A percentile compares a stretch with the other conserved stretches of the same genome.
Evolutionary conservation across 139 green algal species (phyloP).

Genomic region (Chlamydomonas applanata): DNA sequence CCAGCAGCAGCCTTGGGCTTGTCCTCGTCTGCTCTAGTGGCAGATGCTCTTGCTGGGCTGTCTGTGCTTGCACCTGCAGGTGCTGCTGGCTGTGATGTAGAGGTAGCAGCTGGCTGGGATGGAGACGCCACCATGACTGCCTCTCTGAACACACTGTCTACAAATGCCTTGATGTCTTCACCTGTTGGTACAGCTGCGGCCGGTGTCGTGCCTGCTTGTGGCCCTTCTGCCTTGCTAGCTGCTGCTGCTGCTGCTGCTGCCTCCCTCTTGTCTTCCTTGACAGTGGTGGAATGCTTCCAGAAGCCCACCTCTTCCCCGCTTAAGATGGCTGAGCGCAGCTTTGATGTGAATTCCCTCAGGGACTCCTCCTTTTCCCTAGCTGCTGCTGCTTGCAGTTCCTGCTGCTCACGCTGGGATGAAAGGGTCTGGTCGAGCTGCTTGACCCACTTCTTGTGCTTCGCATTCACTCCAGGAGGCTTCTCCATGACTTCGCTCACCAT

Average conservation of each 20-base stretch:
- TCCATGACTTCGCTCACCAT: neutral
- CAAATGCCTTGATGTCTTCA: neutral
- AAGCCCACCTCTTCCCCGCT: conserved; percentile 22
- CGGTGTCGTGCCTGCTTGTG: neutral
- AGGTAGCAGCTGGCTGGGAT: too few species aligned
- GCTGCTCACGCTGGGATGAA: neutral
- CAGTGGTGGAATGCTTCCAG: conserved; percentile 6
- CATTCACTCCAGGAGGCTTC: conserved; percentile 3
- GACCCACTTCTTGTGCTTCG: conserved; percentile 6
- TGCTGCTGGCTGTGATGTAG: too few species aligned
- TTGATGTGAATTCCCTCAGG: neutral
- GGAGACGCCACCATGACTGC: neutral
- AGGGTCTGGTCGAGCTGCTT: neutral
- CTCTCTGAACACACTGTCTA: conserved; percentile 1
- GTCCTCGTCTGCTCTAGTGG: too few species aligned
- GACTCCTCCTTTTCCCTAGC: neutral
- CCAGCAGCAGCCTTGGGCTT: too few species aligned
- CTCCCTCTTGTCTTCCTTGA: neutral
- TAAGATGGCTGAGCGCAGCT: conserved; percentile 25
- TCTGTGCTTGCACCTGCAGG: too few species aligned
- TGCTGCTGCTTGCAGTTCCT: neutral
- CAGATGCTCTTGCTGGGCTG: too few species aligned
- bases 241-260: too few species aligned
- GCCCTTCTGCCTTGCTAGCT: neutral
- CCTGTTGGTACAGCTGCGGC: neutral